Evolutionary conservation across 106 monocot species (phyloP), one percentile per base, ranked within the genome.

Genomic region (Acorus gramineus): DNA sequence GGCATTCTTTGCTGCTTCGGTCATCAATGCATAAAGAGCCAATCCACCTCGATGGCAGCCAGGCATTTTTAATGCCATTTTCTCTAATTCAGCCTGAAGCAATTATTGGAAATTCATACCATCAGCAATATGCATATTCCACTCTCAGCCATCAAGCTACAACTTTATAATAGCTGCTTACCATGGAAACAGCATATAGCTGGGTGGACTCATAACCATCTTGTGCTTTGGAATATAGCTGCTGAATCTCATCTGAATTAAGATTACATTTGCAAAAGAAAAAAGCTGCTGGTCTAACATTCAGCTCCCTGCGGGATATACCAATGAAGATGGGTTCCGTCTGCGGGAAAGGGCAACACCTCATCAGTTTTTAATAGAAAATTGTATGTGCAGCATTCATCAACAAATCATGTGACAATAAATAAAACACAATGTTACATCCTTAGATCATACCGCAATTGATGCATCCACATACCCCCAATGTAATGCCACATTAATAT

Each of bases 161-260:
- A 65, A 42, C 3, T 54, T 14, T 7, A 69, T 8, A 3, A 44
- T 49, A 8, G 14, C 4, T 47, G 11, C 82, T 64, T 8, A 98
- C 96, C 83, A 50, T 75, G 57, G 77, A 74, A 56, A 88, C 81
- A 52, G 78, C 65, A 66, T 81, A 83, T 44, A 96, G 65, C 50
- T 83, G 66, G 14, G 87, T 96, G n/a, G 91, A 96, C 58, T 96
- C 96, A 62, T 75, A 96, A 8, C 87, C 87, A 88, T 96, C 87
- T 83, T 85, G 81, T 50, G 96, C 96, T 69, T 50, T 70, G 54
- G 77, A 78, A 68, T 96, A 96, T 6, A 96, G 65, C 66, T 85
- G 56, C 47, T 73, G 50, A 66, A 96, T 73, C 65, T 77, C 82
- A 51, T 78, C 47, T 47, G 87, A 83, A 3, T 75, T 68, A 42